These are phyloP conservation scores for Gaultheria prostrata DNA, from an alignment of 148 eudicot genomes.

Conservation along the genomic window DNA sequence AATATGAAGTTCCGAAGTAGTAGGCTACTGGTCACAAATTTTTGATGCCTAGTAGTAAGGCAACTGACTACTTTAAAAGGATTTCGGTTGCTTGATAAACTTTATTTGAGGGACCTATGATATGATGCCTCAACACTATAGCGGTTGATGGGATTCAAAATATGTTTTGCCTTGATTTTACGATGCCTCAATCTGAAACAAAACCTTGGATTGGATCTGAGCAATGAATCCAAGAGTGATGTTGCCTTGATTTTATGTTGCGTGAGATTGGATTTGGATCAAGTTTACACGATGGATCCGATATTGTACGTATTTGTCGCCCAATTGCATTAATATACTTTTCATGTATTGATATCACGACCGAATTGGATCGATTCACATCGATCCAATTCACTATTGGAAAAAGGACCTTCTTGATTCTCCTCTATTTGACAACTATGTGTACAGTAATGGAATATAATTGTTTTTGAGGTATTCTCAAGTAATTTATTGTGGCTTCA, in stretches of 20 bases:
- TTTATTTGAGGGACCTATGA: background rate
- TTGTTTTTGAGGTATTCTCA: too few species aligned
- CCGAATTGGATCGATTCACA: too few species aligned
- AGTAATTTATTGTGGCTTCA: too few species aligned
- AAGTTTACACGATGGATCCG: background rate
- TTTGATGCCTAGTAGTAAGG: background rate
- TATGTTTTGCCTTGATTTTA: background rate
- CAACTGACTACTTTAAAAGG: background rate
- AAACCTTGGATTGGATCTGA: background rate
- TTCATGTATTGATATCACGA: too few species aligned
- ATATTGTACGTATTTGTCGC: background rate
- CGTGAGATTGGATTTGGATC: background rate
- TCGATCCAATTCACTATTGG: too few species aligned
- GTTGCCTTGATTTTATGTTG: background rate
- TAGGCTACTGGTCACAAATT: background rate
- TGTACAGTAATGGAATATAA: too few species aligned
- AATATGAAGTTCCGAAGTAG: background rate
- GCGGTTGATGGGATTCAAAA: background rate
- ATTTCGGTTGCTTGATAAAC: background rate
- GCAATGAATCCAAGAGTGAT: background rate
- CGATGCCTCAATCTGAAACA: background rate
- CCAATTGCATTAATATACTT: too few species aligned
- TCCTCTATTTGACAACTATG: too few species aligned
- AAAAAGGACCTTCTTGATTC: too few species aligned
- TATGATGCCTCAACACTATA: background rate